phyloP scores from a whole-genome alignment of 192 early-diverging fungal species.

The Chytriomyces hyalinus region DNA sequence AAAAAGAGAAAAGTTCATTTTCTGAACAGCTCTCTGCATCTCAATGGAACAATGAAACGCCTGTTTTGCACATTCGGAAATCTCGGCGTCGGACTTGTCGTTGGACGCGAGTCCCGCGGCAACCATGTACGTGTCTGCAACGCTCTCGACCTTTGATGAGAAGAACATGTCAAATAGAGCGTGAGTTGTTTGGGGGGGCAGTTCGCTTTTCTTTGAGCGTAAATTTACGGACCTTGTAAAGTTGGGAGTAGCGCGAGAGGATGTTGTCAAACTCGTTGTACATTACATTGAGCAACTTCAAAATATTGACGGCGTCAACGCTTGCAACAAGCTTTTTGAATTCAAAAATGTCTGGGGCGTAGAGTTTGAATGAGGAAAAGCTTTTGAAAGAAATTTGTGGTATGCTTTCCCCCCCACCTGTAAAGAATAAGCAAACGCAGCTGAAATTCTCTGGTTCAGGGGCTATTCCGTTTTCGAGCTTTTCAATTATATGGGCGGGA shows the following conservation, averaged over 20 bases:
- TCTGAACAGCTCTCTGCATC: slow-evolving; percentile 3
- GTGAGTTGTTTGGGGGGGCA: background rate
- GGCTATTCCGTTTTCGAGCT: slow-evolving; percentile 30
- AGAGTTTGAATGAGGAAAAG: background rate
- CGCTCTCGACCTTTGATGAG: slow-evolving; percentile 16
- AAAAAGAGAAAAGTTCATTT: slow-evolving; percentile 5
- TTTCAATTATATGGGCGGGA: slow-evolving; percentile 34
- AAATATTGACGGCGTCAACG: slow-evolving; percentile 12
- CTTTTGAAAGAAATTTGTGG: background rate
- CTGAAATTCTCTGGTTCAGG: slow-evolving; percentile 29
- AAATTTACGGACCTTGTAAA: slow-evolving; percentile 14
- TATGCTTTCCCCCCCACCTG: background rate
- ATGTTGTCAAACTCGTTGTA: slow-evolving; percentile 30
- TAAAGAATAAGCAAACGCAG: slow-evolving; percentile 35
- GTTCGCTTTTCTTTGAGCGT: background rate
- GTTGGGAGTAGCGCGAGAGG: slow-evolving; percentile 5
- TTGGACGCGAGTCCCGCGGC: slow-evolving; percentile 27
- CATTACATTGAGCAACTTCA: slow-evolving; percentile 22
- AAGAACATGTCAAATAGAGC: background rate
- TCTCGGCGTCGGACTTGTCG: slow-evolving; percentile 4
- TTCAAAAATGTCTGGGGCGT: background rate
- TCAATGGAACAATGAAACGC: slow-evolving; percentile 23
- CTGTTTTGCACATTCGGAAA: slow-evolving; percentile 5
- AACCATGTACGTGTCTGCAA: slow-evolving; percentile 35
- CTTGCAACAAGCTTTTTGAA: slow-evolving; percentile 23